phyloP scores from a whole-genome alignment of 345 rosid genomes.

The Gossypium arboreum region DNA sequence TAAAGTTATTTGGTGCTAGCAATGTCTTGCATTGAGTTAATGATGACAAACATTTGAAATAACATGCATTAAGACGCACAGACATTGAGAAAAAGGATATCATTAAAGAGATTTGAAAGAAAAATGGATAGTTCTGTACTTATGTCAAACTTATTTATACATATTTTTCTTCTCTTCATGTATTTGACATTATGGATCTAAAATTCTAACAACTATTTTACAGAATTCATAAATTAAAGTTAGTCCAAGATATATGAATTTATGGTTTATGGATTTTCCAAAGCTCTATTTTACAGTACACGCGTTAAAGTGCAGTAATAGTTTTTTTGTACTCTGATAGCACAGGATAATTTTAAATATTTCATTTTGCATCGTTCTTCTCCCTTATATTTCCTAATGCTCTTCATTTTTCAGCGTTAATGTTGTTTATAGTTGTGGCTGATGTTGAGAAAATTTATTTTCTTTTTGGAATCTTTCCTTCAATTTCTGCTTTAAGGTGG shows the following conservation, averaged over 20 bases:
- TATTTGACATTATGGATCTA: neutral
- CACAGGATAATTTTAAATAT: neutral
- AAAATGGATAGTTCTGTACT: neutral
- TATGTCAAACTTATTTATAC: neutral
- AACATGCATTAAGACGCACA: neutral
- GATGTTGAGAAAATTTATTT: neutral
- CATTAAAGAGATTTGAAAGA: neutral
- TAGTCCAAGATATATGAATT: neutral
- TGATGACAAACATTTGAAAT: neutral
- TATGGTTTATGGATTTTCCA: neutral
- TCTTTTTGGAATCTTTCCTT: constrained; percentile 5
- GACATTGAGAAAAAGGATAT: neutral
- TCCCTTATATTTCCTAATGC: neutral
- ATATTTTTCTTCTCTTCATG: neutral
- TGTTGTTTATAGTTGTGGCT: neutral
- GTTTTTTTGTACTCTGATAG: neutral
- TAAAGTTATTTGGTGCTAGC: neutral
- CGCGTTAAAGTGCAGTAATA: neutral
- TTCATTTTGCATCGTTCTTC: neutral
- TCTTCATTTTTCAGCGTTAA: constrained; percentile 4
- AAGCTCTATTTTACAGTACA: neutral
- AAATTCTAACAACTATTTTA: neutral
- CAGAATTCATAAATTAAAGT: neutral
- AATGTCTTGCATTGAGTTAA: neutral
- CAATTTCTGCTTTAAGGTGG: constrained; percentile 50